Evolutionary conservation across 768 basidiomycete species (phyloP), one percentile per base, ranked within the genome.

Genomic region (Mycena chlorophos): DNA sequence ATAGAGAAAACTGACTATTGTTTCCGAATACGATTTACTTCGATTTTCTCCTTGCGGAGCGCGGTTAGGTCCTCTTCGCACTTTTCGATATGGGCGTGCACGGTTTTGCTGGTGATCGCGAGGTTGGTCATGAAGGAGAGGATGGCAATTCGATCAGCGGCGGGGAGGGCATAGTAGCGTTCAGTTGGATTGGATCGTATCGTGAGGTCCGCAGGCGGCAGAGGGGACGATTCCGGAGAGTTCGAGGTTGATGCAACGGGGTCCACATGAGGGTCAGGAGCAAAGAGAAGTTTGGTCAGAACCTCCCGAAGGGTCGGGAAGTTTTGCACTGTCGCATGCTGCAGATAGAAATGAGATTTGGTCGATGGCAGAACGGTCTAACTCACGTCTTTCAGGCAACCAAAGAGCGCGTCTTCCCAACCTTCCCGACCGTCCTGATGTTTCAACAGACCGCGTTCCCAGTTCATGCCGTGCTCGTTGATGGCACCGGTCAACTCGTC

Each of bases 31-130:
- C 95, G 82, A 73, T 97, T 97, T 57, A 94, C 85, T 59, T 98
- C 97, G 28, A 95, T 94, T 70, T 95, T 91, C 70, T 96, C 92
- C 72, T 98, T 99, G 60, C 97, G 75, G 29, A 97, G 76, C 25
- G 94, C 91, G 8, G 97, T 98, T 58, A 99, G 71, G 60, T 89
- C 87, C 63, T 89, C 83, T 66, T 95, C 94, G 64, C 91, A 92
- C 42, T 84, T 81, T 65, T 99, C 97, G 84, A 98, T 89, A 64
- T 92, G 90, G 4, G 80, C 72, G 66, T 94, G 90, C 20, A 98
- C 86, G 10, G 85, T 80, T 72, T 94, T 96, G 71, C 91, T 94
- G 22, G 94, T 93, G 23, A 94, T 84, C 1, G 88, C 94, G 49
- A 95, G 72, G 65, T 95, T 92, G 72, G 87, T 89, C 75, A 99